A percentile compares a stretch with the other conserved stretches of the same genome.
Evolutionary conservation across 2,329 filamentous ascomycete species (phyloP).

Genomic region (Alternaria infectoria): DNA sequence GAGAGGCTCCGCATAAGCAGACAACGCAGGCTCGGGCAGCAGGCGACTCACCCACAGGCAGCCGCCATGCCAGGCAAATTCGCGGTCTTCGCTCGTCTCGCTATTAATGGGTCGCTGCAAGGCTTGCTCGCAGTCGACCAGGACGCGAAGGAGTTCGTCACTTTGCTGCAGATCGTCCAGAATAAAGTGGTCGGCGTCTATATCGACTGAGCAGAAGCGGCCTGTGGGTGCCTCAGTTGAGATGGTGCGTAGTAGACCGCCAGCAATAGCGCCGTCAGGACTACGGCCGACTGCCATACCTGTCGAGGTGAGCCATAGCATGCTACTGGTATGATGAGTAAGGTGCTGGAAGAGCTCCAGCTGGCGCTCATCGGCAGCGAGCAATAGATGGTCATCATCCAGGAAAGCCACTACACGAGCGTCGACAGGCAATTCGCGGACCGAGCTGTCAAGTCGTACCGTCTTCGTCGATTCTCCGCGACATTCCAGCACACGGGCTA

Average conservation of each 20-base stretch:
- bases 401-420: slow-evolving; percentile 1
- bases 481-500: not conserved
- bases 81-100: slow-evolving; percentile 11
- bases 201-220: slow-evolving; percentile 11
- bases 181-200: slow-evolving; percentile 10
- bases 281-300: not conserved
- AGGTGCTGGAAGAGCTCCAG: slow-evolving; percentile 1
- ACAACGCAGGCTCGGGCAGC: slow-evolving; percentile 17
- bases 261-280: not conserved
- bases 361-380: not conserved
- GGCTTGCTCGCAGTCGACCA: not conserved
- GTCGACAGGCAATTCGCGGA: not conserved
- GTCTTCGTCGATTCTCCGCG: not conserved
- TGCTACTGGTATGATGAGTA: slow-evolving; percentile 1
- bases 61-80: slow-evolving; percentile 24
- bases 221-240: slow-evolving; percentile 8
- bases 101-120: not conserved
- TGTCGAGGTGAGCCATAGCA: slow-evolving; percentile 16
- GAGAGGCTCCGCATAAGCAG: not conserved
- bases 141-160: not conserved
- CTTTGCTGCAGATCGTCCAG: slow-evolving; percentile 2
- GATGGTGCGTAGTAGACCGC: slow-evolving; percentile 19
- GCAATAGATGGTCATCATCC: not conserved
- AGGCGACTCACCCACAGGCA: slow-evolving; percentile 26
- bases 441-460: not conserved